Conservation (phyloP, 805 yeast genomes). For the Candida maltosa region DNA sequence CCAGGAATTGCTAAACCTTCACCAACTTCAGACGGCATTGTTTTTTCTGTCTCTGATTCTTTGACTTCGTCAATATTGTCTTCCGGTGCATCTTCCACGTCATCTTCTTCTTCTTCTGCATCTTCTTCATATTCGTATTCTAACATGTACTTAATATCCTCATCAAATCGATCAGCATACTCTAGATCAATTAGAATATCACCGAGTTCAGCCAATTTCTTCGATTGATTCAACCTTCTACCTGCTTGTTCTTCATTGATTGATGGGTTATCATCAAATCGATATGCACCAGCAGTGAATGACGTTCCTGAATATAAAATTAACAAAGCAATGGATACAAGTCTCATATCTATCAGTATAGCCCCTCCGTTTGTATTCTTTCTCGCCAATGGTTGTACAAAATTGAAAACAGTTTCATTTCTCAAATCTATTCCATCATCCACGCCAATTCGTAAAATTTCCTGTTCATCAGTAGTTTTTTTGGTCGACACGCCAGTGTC, state of each 20-base stretch:
- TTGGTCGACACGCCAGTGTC: too few species aligned
- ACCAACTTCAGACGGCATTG: slow-evolving; percentile 2
- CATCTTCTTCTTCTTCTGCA: slow-evolving; percentile 10
- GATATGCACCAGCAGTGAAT: slow-evolving; percentile 6
- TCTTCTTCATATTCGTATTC: slow-evolving; percentile 47
- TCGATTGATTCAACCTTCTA: slow-evolving; percentile 17
- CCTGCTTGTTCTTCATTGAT: slow-evolving; percentile 12
- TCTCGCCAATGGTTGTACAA: slow-evolving; percentile 67
- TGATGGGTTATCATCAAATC: slow-evolving; percentile 5
- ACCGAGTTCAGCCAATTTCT: slow-evolving; percentile 40
- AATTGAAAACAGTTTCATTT: slow-evolving; percentile 56
- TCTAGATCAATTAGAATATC: slow-evolving; percentile 54
- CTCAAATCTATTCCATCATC: slow-evolving; percentile 48
- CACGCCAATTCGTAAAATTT: slow-evolving; percentile 1
- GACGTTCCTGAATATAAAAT: slow-evolving; percentile 22
- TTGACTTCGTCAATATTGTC: neutral
- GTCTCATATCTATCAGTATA: slow-evolving; percentile 53
- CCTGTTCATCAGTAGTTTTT: slow-evolving; percentile 10
- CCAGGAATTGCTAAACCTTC: slow-evolving; percentile 4
- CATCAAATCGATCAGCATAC: slow-evolving; percentile 64
- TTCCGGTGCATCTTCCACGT: slow-evolving; percentile 3
- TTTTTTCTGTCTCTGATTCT: slow-evolving; percentile 2
- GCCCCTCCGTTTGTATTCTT: slow-evolving; percentile 56
- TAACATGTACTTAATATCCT: slow-evolving; percentile 60
- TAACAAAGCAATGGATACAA: slow-evolving; percentile 53